A percentile compares a stretch with the other conserved stretches of the same genome.
Conservation (phyloP, 139 green algal genomes). For the Tetradesmus lagerheimii region DNA sequence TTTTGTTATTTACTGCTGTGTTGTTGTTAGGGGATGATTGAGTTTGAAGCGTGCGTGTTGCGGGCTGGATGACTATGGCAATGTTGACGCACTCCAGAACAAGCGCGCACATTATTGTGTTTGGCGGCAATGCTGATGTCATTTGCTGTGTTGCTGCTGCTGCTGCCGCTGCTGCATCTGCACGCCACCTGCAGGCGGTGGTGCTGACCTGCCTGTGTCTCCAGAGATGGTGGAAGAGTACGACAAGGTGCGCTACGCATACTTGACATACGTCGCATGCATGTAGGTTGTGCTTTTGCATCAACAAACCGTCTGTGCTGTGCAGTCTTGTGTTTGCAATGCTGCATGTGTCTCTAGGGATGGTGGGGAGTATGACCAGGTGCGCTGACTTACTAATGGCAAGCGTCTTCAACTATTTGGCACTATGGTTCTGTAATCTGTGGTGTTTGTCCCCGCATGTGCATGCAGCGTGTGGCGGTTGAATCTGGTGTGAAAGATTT, state of each 20-base stretch:
- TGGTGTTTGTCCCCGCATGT: background rate
- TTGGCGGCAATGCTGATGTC: no score
- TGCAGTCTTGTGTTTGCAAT: no score
- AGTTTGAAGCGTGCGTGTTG: background rate
- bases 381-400: background rate
- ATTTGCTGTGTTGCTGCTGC: no score
- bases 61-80: constrained; percentile 9
- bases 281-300: no score
- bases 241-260: no score
- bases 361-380: background rate
- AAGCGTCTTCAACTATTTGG: no score
- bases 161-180: background rate
- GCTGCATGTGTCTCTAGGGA: background rate
- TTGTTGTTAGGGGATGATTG: no score
- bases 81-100: background rate
- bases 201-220: background rate
- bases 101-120: background rate
- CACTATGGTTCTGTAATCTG: no score
- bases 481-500: no score
- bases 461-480: background rate
- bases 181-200: background rate
- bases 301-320: no score
- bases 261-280: no score
- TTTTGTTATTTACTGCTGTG: no score
- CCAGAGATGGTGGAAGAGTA: background rate